Conservation (phyloP, 768 basidiomycete species). For the Kockovaella imperatae region DNA sequence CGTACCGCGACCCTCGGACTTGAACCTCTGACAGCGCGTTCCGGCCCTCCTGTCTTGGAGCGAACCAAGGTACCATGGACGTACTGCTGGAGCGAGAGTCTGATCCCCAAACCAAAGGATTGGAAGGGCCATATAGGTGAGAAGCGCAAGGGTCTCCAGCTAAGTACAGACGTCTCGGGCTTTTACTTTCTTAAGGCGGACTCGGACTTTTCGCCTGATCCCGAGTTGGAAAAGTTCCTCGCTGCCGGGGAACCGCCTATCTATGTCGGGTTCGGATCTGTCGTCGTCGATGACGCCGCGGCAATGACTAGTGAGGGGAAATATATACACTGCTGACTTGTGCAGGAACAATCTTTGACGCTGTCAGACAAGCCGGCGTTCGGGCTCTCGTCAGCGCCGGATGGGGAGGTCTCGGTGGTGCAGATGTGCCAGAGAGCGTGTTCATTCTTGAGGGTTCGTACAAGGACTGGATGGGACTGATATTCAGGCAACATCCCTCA, state of each 20-base stretch:
- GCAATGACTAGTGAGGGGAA: conserved; percentile 47
- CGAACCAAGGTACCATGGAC: conserved; percentile 57
- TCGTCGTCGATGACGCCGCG: conserved; percentile 55
- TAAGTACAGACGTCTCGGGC: conserved; percentile 53
- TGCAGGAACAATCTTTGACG: conserved; percentile 55
- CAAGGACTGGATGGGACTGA: not conserved
- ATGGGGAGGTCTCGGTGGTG: conserved; percentile 59
- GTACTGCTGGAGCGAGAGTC: conserved; percentile 57
- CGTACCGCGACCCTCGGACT: conserved; percentile 52
- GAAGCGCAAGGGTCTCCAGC: conserved; percentile 1
- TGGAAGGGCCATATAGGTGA: conserved; percentile 60
- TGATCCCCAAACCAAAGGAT: conserved; percentile 58
- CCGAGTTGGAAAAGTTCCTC: conserved; percentile 52
- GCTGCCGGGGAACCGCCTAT: conserved; percentile 53
- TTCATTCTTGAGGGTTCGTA: conserved; percentile 52
- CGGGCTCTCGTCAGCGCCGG: conserved; percentile 59
- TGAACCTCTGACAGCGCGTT: conserved; percentile 49
- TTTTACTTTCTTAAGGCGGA: conserved; percentile 60
- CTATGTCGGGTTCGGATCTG: conserved; percentile 63
- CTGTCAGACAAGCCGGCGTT: conserved; percentile 53
- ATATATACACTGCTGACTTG: not conserved
- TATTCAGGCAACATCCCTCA: conserved; percentile 54
- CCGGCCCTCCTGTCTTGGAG: conserved; percentile 54
- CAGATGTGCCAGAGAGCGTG: conserved; percentile 51
- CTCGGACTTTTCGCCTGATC: conserved; percentile 50